Conservation (phyloP, 2,329 filamentous ascomycete genomes). For the Pseudonectria buxi region DNA sequence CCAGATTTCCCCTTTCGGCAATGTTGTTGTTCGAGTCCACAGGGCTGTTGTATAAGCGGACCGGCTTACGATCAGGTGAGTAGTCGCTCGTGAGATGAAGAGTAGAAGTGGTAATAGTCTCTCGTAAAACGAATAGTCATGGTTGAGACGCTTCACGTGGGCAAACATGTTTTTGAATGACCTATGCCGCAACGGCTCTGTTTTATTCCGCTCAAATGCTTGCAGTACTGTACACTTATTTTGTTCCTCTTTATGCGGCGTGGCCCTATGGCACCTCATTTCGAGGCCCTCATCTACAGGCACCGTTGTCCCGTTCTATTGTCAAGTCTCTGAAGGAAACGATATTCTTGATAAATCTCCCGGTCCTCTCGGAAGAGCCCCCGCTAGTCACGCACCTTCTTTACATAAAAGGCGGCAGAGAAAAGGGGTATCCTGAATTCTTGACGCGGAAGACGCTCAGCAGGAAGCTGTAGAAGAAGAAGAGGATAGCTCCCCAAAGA, state of each 20-base stretch:
- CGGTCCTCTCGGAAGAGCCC: neutral
- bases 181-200: too few relatives aligned
- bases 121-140: too few relatives aligned
- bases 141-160: too few relatives aligned
- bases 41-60: too few relatives aligned
- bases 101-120: too few relatives aligned
- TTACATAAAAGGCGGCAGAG: slow-evolving; percentile 78
- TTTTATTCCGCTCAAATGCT: too few relatives aligned
- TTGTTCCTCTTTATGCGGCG: neutral
- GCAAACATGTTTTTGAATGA: too few relatives aligned
- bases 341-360: neutral
- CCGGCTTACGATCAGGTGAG: too few relatives aligned
- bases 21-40: neutral
- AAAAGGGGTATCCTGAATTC: slow-evolving; percentile 93
- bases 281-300: slow-evolving; percentile 2
- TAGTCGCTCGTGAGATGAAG: too few relatives aligned
- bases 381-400: neutral
- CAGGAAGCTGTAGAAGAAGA: slow-evolving; percentile 87
- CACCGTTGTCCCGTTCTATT: neutral
- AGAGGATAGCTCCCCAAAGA: slow-evolving; percentile 68
- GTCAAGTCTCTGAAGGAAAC: neutral
- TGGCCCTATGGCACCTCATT: neutral
- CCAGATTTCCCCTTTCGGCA: neutral
- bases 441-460: slow-evolving; percentile 91
- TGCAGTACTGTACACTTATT: neutral